Base-by-base conservation (phyloP, 345 rosid genomes). In the Gossypium stocksii region DNA sequence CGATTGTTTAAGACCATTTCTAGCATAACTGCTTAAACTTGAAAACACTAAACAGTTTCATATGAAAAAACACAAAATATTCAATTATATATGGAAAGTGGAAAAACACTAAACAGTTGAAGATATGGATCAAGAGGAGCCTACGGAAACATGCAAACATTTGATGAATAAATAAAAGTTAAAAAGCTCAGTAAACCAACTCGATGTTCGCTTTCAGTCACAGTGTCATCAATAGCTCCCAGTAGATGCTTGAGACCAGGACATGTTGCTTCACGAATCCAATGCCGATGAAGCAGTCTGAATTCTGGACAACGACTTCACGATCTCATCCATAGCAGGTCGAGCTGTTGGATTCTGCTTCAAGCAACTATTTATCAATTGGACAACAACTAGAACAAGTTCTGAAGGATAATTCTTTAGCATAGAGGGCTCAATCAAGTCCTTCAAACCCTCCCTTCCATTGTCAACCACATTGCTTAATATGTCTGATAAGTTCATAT, bases 251-350 rank as follows among this genome's bases (percentile, higher is more conserved):
- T 60, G 19, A 7, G 65, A 60, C 65, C 44, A 14, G 2, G 65
- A 27, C 65, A 60, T 60, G 65, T 60, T 60, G n/a, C 43, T 51
- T 27, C 89, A 81, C 8, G 66, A 80, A 69, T 85, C 87, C 85
- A 80, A 80, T 14, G 74, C 67, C 56, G 74, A 69, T 0, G 88
- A 83, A 58, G 85, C 29, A 2, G 79, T 77, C 78, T 86, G 74
- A 79, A 88, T 85, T 78, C 83, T 81, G 7, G 89, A 81, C 29
- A 91, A 80, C 77, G 88, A 81, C 70, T 77, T 77, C 70, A 77
- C 81, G 46, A 86, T 77, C 64, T 91, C 90, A 73, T 84, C 92
- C 92, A 86, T 91, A 59, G 84, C 71, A 54, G 97, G 98, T 19
- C 97, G 97, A 68, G 59, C 80, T 17, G 80, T 29, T 19, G 90